phyloP scores from a whole-genome alignment of 2,329 filamentous ascomycete species.

The Ophiostoma populinum region DNA sequence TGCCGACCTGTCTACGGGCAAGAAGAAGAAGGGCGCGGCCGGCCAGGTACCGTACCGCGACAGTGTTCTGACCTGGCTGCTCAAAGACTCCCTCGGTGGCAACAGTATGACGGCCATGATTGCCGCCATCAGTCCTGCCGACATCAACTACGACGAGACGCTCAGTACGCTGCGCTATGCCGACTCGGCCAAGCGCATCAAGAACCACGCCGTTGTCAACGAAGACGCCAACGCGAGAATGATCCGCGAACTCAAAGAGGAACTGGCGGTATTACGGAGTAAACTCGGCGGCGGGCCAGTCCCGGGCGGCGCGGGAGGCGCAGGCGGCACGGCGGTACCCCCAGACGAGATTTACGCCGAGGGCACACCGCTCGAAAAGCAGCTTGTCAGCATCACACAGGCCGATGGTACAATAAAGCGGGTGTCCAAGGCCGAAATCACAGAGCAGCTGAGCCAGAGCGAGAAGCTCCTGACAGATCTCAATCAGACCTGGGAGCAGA shows the following conservation, averaged over 20 bases:
- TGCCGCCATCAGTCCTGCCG: conserved; percentile 90
- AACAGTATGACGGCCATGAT: conserved; percentile 99
- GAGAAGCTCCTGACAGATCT: conserved; percentile 92
- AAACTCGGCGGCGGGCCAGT: conserved; percentile 45
- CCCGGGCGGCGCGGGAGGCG: conserved; percentile 22
- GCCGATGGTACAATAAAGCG: conserved; percentile 78
- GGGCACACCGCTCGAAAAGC: conserved; percentile 82
- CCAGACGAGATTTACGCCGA: conserved; percentile 78
- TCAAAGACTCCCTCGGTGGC: conserved; percentile 92
- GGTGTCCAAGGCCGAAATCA: conserved; percentile 95
- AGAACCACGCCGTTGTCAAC: conserved; percentile 98
- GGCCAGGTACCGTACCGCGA: conserved; percentile 88
- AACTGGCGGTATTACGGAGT: conserved; percentile 66
- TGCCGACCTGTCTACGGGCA: conserved; percentile 74
- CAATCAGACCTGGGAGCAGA: conserved; percentile 98
- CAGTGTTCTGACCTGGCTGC: conserved; percentile 84
- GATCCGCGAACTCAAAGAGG: conserved; percentile 96
- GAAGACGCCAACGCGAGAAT: conserved; percentile 97
- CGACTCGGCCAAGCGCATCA: conserved; percentile 95
- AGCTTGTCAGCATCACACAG: conserved; percentile 87
- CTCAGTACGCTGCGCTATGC: conserved; percentile 90
- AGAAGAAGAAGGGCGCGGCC: conserved; percentile 59
- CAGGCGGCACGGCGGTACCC: conserved; percentile 28
- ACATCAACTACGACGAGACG: conserved; percentile 98
- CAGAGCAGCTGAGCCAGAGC: conserved; percentile 86